Evolutionary conservation across 345 rosid genomes (phyloP), one percentile per base, ranked within the genome.

Genomic region (Dimocarpus longan): DNA sequence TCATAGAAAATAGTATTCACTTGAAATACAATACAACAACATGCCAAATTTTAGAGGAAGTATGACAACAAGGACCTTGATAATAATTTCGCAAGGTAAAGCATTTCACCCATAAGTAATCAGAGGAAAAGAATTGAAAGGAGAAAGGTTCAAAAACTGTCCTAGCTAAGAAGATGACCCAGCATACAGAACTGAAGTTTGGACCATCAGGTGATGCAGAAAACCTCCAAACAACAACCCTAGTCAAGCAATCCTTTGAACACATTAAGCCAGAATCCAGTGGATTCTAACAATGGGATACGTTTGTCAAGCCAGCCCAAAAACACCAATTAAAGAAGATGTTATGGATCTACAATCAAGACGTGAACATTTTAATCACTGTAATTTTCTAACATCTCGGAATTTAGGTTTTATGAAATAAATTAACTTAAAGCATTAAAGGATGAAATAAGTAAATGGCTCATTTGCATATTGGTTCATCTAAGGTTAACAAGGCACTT

Each of bases 381-480:
- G 21, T 43, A 48, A 68, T 68, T 9, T 19, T 6, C 28, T 43
- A 42, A 68, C 32, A 68, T n/a, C 2, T 68, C 8, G 18, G 26
- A 68, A n/a, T 68, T 42, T 42, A 21, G 15, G 21, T 42, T 68
- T 66, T 32, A 32, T 43, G 19, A 68, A 68, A 68, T 68, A 66
- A 66, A 16, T 16, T 19, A 19, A 43, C 54, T 42, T 8, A 10
- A 18, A 48, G 32, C 52, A 42, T 68, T 11, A 10, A n/a, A 40
- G 60, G 74, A 48, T 46, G 21, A 15, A 44, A 71, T 44, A 22
- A 44, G 57, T 46, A 22, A 44, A 46, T 21, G 28, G 43, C 52
- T 26, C 24, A 43, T 69, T 46, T 52, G 57, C 75, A 26, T 50
- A n/a, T 48, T 46, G 18, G 66, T 59, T 73, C 26, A 37, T 73